Percentiles rank a stretch among this genome's conserved stretches.
Evolutionary conservation across 352 stramenopile genomes (phyloP).

Genomic region (Globisporangium spiculum): DNA sequence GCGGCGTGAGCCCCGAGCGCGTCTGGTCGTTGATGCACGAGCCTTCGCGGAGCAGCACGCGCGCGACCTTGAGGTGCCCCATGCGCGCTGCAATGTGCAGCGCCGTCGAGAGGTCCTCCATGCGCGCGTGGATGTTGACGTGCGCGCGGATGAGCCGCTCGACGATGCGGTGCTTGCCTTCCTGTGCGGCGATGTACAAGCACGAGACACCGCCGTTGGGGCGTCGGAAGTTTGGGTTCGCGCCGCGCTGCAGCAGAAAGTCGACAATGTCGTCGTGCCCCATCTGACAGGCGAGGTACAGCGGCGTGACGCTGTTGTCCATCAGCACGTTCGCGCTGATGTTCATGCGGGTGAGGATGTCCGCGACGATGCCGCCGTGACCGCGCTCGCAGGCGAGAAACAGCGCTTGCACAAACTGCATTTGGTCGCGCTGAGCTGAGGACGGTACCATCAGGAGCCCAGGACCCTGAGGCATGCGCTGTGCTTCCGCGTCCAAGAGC

Average conservation of each 20-base stretch:
- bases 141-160: conserved; percentile 40
- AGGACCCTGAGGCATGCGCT: conserved; percentile 7
- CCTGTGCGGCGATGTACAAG: conserved; percentile 77
- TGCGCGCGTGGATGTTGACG: conserved; percentile 60
- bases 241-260: conserved; percentile 51
- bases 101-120: conserved; percentile 77
- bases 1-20: conserved; percentile 66
- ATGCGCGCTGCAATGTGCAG: conserved; percentile 81
- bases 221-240: conserved; percentile 63
- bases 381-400: conserved; percentile 80
- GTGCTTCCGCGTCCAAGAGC: conserved; percentile 41
- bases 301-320: conserved; percentile 72
- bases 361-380: conserved; percentile 57
- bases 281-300: conserved; percentile 87
- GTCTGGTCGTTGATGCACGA: conserved; percentile 69
- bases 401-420: conserved; percentile 59
- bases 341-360: conserved; percentile 54
- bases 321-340: conserved; percentile 72
- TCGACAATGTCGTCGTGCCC: conserved; percentile 62
- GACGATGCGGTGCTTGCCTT: conserved; percentile 69
- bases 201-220: conserved; percentile 64
- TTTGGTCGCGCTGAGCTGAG: conserved; percentile 14
- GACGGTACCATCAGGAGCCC: conserved; percentile 9
- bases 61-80: conserved; percentile 57
- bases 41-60: conserved; percentile 47